Percentiles rank a stretch among this genome's conserved stretches.
phyloP scores from a whole-genome alignment of 2,329 filamentous ascomycete genomes.

The Botrytis squamosa region DNA sequence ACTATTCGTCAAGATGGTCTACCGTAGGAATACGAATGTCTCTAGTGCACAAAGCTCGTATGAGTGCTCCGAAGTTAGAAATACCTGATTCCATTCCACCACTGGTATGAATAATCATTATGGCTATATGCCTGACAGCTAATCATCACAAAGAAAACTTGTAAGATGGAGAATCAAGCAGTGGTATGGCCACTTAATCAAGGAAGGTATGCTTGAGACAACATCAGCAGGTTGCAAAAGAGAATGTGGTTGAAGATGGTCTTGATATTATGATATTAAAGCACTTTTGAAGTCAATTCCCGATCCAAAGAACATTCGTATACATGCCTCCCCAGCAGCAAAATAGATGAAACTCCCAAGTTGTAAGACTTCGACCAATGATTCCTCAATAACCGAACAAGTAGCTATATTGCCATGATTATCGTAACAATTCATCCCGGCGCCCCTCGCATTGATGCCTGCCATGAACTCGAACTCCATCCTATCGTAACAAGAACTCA shows the following conservation, averaged over 20 bases:
- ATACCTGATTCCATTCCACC: neutral
- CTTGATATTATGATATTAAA: constrained; percentile 5
- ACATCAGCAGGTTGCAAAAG: neutral
- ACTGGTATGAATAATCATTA: neutral
- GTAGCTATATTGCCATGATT: neutral
- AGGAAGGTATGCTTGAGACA: neutral
- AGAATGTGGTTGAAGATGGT: neutral
- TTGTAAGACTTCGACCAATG: neutral
- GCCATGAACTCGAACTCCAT: neutral
- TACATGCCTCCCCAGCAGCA: neutral
- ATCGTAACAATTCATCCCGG: neutral
- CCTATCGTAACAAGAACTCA: neutral
- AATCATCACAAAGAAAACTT: neutral
- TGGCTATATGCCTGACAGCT: neutral
- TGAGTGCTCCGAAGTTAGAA: neutral
- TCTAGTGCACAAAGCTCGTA: neutral
- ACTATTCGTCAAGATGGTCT: neutral
- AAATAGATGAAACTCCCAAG: neutral
- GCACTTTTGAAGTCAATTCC: neutral
- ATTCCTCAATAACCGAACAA: neutral
- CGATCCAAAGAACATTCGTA: neutral
- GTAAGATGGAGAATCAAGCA: neutral
- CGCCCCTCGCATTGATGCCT: neutral
- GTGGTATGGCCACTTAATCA: neutral
- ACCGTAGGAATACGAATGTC: neutral